Conservation (phyloP, 164 flowering plant genomes). For the Cinnamomum chago region DNA sequence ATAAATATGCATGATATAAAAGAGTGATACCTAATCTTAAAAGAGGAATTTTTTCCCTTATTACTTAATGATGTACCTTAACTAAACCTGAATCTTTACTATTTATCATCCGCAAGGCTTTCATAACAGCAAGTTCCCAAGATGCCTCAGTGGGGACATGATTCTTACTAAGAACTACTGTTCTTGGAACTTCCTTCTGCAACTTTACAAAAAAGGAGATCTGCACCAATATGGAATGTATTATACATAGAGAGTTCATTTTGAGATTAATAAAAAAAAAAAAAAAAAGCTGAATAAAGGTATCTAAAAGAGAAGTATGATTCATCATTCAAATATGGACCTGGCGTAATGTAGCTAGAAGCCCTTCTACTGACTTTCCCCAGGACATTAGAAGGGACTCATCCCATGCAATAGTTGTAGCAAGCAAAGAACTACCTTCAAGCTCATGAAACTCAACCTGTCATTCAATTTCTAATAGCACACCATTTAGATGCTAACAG, state of each 20-base stretch:
- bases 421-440: constrained; percentile 78
- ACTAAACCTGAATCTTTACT: constrained; percentile 40
- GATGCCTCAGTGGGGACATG: constrained; percentile 50
- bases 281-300: background rate
- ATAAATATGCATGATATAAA: background rate
- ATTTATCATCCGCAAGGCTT: constrained; percentile 61
- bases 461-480: constrained; percentile 27
- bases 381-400: constrained; percentile 53
- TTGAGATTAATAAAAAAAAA: no score
- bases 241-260: background rate
- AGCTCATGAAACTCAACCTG: constrained; percentile 97
- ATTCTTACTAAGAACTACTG: constrained; percentile 41
- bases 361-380: constrained; percentile 48
- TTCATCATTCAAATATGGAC: constrained; percentile 21
- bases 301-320: background rate
- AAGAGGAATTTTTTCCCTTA: background rate
- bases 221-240: constrained; percentile 31
- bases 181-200: constrained; percentile 33
- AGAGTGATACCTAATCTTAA: background rate
- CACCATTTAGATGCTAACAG: constrained; percentile 11
- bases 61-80: constrained; percentile 46
- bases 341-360: constrained; percentile 56
- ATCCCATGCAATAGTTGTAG: constrained; percentile 91
- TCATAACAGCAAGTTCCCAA: constrained; percentile 69
- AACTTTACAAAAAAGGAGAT: constrained; percentile 40